phyloP scores from a whole-genome alignment of 108 stramenopile genomes.

The Nitzschia palea region DNA sequence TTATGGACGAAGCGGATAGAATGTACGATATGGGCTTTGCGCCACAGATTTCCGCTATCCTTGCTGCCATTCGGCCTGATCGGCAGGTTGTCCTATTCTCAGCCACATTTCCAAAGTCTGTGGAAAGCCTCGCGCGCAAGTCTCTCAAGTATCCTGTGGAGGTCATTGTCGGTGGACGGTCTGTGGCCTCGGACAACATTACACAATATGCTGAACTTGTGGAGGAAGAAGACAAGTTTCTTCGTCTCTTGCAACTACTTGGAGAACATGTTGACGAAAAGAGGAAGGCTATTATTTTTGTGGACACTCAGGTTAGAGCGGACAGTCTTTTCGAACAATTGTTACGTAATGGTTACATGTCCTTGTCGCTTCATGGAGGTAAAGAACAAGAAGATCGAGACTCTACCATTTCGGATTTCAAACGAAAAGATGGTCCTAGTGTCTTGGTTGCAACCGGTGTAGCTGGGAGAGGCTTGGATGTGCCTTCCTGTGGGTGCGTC shows the following conservation, averaged over 20 bases:
- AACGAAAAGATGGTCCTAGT: slow-evolving; percentile 77
- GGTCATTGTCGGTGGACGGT: slow-evolving; percentile 96
- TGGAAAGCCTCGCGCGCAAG: slow-evolving; percentile 91
- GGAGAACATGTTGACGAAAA: slow-evolving; percentile 93
- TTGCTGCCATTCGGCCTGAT: slow-evolving; percentile 93
- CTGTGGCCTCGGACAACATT: slow-evolving; percentile 92
- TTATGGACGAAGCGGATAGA: slow-evolving; percentile 98
- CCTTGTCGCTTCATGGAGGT: slow-evolving; percentile 96
- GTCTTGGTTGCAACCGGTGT: slow-evolving; percentile 95
- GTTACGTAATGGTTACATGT: slow-evolving; percentile 90
- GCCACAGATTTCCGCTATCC: slow-evolving; percentile 94
- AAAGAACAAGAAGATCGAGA: slow-evolving; percentile 99
- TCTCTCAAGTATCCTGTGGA: slow-evolving; percentile 90
- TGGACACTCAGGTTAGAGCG: slow-evolving; percentile 93
- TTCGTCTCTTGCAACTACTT: slow-evolving; percentile 94
- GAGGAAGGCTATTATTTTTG: slow-evolving; percentile 97
- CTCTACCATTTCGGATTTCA: slow-evolving; percentile 98
- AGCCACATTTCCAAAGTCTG: slow-evolving; percentile 96
- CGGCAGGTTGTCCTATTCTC: slow-evolving; percentile 96
- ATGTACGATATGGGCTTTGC: slow-evolving; percentile 99
- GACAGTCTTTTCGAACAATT: slow-evolving; percentile 95
- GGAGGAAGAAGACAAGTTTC: slow-evolving; percentile 96
- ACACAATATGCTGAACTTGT: slow-evolving; percentile 92
- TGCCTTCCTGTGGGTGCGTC: slow-evolving; percentile 87
- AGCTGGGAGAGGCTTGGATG: slow-evolving; percentile 96